Percentiles rank a stretch among this genome's conserved stretches.
phyloP scores from a whole-genome alignment of 441 rosid species.

The Omphalea diandra region DNA sequence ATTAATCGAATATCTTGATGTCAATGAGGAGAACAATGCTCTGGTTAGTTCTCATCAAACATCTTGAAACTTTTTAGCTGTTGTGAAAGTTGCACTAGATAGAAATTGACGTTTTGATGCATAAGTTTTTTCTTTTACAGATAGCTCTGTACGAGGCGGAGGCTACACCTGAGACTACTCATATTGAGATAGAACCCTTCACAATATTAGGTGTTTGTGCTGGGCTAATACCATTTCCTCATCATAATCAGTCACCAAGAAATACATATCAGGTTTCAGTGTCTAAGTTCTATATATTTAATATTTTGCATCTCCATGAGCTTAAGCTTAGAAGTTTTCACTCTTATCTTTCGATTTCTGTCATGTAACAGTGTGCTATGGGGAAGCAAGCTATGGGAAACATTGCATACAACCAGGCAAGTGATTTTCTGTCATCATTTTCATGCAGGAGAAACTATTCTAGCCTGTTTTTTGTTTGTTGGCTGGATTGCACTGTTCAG shows the following conservation, averaged over 20 bases:
- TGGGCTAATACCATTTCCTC: conserved; percentile 96
- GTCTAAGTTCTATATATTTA: conserved; percentile 17
- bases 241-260: conserved; percentile 99
- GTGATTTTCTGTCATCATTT: conserved; percentile 24
- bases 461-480: neutral
- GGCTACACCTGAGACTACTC: conserved; percentile 72
- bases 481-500: neutral
- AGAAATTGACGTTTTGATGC: conserved; percentile 13
- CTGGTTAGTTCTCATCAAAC: conserved; percentile 54
- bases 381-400: conserved; percentile 99
- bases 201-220: conserved; percentile 96
- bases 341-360: conserved; percentile 17
- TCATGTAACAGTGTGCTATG: conserved; percentile 80
- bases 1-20: conserved; percentile 94
- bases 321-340: conserved; percentile 27
- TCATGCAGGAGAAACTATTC: conserved; percentile 1
- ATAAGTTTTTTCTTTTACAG: conserved; percentile 43
- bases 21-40: conserved; percentile 97
- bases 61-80: neutral
- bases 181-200: conserved; percentile 98
- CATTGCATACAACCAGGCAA: conserved; percentile 93
- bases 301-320: conserved; percentile 17
- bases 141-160: conserved; percentile 91
- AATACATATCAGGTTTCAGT: conserved; percentile 87
- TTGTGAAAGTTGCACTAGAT: conserved; percentile 10